A percentile compares a stretch with the other conserved stretches of the same genome.
Conservation (phyloP, 768 basidiomycete species). For the Serendipita indica region DNA sequence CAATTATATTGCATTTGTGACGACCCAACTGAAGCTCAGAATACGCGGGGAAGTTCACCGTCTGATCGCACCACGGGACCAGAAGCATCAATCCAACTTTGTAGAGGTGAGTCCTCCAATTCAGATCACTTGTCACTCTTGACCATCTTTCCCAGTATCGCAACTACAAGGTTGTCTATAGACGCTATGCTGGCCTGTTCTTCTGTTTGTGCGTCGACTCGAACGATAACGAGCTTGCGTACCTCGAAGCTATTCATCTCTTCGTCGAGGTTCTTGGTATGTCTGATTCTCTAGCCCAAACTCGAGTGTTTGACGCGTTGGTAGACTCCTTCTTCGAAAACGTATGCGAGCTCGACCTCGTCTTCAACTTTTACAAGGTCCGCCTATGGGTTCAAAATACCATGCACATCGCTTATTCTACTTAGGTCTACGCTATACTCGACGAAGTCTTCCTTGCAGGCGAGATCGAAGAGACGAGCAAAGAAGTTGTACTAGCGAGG, state of each 20-base stretch:
- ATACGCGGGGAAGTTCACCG: slow-evolving; percentile 94
- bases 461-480: slow-evolving; percentile 96
- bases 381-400: slow-evolving; percentile 9
- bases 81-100: slow-evolving; percentile 98
- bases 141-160: slow-evolving; percentile 50
- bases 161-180: slow-evolving; percentile 94
- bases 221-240: slow-evolving; percentile 95
- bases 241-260: slow-evolving; percentile 93
- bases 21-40: slow-evolving; percentile 68
- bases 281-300: slow-evolving; percentile 18
- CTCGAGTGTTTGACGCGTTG: background rate
- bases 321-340: slow-evolving; percentile 98
- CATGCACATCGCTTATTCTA: background rate
- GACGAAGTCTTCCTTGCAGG: slow-evolving; percentile 98
- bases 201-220: slow-evolving; percentile 96
- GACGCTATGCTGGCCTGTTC: slow-evolving; percentile 93
- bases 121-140: slow-evolving; percentile 9
- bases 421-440: slow-evolving; percentile 88
- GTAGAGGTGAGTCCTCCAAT: slow-evolving; percentile 59
- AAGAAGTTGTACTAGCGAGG: slow-evolving; percentile 83
- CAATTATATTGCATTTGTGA: background rate
- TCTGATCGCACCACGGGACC: slow-evolving; percentile 88
- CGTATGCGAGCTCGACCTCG: slow-evolving; percentile 93
- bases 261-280: slow-evolving; percentile 94
- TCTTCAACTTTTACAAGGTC: slow-evolving; percentile 98